Conservation (phyloP, 345 rosid genomes). For the Carallia pectinifolia region DNA sequence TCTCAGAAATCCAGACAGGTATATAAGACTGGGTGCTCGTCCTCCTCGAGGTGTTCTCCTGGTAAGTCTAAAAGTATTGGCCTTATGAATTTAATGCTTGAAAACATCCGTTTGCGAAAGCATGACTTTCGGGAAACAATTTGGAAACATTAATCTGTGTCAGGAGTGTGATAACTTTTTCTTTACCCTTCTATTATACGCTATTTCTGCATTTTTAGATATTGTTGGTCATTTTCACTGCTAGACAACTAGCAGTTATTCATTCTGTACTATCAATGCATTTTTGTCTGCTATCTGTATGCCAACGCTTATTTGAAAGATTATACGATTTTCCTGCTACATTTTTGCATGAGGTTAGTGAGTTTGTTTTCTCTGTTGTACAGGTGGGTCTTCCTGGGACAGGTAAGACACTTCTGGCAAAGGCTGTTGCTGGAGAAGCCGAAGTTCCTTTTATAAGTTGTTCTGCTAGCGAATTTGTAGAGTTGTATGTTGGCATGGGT, state of each 20-base stretch:
- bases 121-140: background rate
- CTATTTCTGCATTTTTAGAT: background rate
- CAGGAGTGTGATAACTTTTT: background rate
- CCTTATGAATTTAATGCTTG: background rate
- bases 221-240: background rate
- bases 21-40: slow-evolving; percentile 84
- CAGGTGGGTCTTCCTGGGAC: slow-evolving; percentile 99
- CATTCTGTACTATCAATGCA: background rate
- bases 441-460: slow-evolving; percentile 96
- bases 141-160: background rate
- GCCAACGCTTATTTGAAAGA: background rate
- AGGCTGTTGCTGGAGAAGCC: slow-evolving; percentile 97
- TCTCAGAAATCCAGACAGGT: slow-evolving; percentile 87
- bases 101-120: slow-evolving; percentile 3
- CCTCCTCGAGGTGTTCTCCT: slow-evolving; percentile 96
- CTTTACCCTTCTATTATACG: background rate
- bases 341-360: slow-evolving; percentile 3
- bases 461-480: slow-evolving; percentile 95
- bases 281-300: background rate
- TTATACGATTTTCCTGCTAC: slow-evolving; percentile 7
- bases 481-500: slow-evolving; percentile 98
- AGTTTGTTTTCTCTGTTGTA: slow-evolving; percentile 20
- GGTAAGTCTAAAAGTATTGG: slow-evolving; percentile 43
- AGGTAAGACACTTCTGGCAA: slow-evolving; percentile 94
- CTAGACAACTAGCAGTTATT: background rate